These are phyloP conservation scores for Hypsizygus ulmarius DNA, from an alignment of 1,284 basidiomycete species.

Conservation along the genomic window DNA sequence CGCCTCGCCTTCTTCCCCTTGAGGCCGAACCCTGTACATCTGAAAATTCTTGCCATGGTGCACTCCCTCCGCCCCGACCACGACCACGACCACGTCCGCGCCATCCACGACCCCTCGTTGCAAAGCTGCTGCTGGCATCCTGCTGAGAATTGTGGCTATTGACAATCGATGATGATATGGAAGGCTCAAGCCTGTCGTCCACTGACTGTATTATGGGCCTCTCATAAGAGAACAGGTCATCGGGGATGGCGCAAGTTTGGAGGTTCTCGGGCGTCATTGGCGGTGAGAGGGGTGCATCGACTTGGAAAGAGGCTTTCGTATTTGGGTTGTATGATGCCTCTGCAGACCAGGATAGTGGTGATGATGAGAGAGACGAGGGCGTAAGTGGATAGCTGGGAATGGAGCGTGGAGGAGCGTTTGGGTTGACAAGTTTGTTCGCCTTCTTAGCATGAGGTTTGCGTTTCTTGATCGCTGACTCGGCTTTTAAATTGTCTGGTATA, in stretches of 20 bases:
- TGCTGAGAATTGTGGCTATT: no score
- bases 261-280: slow-evolving; percentile 23
- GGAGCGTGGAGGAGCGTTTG: not conserved
- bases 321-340: slow-evolving; percentile 1
- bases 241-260: slow-evolving; percentile 27
- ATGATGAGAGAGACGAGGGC: slow-evolving; percentile 13
- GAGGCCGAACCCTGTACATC: not conserved
- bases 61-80: slow-evolving; percentile 9
- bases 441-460: not conserved
- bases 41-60: not conserved
- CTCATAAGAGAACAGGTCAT: slow-evolving; percentile 26
- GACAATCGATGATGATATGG: not conserved
- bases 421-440: not conserved
- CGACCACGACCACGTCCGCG: slow-evolving; percentile 12
- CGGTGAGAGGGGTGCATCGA: slow-evolving; percentile 4
- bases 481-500: no score
- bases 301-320: not conserved
- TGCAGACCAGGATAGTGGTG: slow-evolving; percentile 10
- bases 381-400: slow-evolving; percentile 12
- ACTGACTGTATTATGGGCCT: slow-evolving; percentile 2
- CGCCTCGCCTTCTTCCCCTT: not conserved
- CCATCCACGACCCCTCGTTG: slow-evolving; percentile 1
- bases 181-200: not conserved
- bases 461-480: not conserved
- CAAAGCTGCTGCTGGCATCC: no score